These are phyloP conservation scores for Fusarium coffeatum DNA, from an alignment of 2,329 filamentous ascomycete genomes.

Conservation along the genomic window DNA sequence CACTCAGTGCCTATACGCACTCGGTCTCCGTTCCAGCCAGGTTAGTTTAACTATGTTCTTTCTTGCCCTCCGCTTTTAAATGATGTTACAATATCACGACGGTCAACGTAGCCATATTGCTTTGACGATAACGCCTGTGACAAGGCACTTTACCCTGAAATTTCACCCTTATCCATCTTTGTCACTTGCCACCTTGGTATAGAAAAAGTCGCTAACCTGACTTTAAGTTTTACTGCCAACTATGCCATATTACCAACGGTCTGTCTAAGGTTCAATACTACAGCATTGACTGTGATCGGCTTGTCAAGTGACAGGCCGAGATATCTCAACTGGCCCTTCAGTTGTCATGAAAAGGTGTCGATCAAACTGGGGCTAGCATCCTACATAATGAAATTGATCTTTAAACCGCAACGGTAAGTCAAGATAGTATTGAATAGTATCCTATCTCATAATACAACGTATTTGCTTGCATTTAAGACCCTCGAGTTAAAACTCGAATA, in stretches of 20 bases:
- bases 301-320: constrained; percentile 17
- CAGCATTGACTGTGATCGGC: no score
- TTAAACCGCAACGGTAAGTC: constrained; percentile 9
- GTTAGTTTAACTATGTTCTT: constrained; percentile 44
- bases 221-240: not conserved
- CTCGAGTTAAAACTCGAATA: not conserved
- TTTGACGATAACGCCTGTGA: constrained; percentile 61
- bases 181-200: not conserved
- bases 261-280: not conserved
- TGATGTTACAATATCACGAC: constrained; percentile 62
- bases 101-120: constrained; percentile 62
- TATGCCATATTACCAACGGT: not conserved
- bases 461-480: constrained; percentile 21
- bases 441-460: constrained; percentile 32
- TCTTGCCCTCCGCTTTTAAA: constrained; percentile 38
- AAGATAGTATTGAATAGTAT: not conserved
- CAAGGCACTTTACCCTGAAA: constrained; percentile 53
- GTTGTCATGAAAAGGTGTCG: not conserved
- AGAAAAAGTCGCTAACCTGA: constrained; percentile 25
- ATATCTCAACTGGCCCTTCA: not conserved
- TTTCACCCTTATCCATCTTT: not conserved
- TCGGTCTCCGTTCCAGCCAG: not conserved
- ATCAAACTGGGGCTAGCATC: no score
- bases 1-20: not conserved
- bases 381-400: not conserved